These are phyloP conservation scores for Metschnikowia borealis DNA, from an alignment of 805 yeast species.

Conservation along the genomic window DNA sequence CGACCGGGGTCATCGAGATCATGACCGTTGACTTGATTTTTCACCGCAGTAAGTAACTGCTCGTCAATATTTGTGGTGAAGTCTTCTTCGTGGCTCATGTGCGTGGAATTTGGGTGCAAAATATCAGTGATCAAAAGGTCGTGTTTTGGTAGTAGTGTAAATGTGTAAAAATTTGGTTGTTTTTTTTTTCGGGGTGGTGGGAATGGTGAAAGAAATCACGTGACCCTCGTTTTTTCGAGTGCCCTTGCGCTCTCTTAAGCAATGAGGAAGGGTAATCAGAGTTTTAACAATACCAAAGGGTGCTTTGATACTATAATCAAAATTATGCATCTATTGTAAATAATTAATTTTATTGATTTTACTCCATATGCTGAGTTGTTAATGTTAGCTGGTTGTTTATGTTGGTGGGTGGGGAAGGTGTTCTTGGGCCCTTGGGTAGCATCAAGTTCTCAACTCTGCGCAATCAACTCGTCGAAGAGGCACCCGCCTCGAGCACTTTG, in stretches of 20 bases:
- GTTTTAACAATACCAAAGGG: too few relatives aligned
- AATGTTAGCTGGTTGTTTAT: background rate
- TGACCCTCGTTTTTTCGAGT: background rate
- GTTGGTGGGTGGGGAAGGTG: too few relatives aligned
- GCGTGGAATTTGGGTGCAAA: slow-evolving; percentile 16
- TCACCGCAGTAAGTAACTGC: slow-evolving; percentile 38
- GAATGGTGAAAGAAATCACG: slow-evolving; percentile 3
- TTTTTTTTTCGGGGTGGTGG: slow-evolving; percentile 3
- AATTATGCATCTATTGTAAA: background rate
- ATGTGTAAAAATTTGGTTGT: slow-evolving; percentile 16
- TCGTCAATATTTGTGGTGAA: slow-evolving; percentile 39
- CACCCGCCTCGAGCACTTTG: slow-evolving; percentile 20
- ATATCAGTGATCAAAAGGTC: slow-evolving; percentile 15
- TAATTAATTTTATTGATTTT: background rate
- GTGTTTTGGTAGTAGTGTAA: slow-evolving; percentile 24
- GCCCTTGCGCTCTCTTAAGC: background rate
- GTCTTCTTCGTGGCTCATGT: slow-evolving; percentile 26
- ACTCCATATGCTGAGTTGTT: background rate
- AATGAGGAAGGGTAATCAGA: background rate
- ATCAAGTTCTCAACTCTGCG: background rate
- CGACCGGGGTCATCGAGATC: slow-evolving; percentile 26
- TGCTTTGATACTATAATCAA: background rate
- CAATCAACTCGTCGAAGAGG: background rate
- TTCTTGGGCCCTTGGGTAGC: background rate
- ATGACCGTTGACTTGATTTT: slow-evolving; percentile 21